A percentile compares a stretch with the other conserved stretches of the same genome.
Conservation (phyloP, 257 asterid species). For the Scutellaria baicalensis region DNA sequence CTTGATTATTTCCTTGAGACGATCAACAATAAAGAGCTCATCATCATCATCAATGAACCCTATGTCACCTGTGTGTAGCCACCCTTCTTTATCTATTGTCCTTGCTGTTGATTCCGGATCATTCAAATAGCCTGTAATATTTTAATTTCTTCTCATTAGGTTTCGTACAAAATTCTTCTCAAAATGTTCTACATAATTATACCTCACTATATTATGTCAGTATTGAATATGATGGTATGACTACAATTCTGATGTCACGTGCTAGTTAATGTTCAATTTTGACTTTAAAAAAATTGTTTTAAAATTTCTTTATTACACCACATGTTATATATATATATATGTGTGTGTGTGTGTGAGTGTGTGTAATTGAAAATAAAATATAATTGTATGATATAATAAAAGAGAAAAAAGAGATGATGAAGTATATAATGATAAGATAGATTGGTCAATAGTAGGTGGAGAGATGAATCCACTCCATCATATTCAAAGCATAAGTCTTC, state of each 20-base stretch:
- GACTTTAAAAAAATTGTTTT: no score
- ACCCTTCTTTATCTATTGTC: conserved; percentile 81
- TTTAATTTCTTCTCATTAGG: no score
- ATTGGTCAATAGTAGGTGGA: background rate
- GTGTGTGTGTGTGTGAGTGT: no score
- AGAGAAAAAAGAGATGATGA: background rate
- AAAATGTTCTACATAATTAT: no score
- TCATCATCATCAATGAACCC: conserved; percentile 77
- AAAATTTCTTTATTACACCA: no score
- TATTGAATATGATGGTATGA: no score
- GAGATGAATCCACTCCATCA: background rate
- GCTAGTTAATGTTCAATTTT: no score
- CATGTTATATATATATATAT: no score
- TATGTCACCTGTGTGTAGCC: conserved; percentile 92
- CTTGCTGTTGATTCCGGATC: conserved; percentile 55
- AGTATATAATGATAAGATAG: background rate
- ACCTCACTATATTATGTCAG: no score
- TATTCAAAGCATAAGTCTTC: background rate
- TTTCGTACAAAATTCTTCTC: no score
- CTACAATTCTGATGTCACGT: no score
- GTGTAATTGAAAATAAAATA: no score
- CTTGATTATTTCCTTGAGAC: conserved; percentile 72
- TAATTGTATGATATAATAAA: background rate
- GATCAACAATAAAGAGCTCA: conserved; percentile 86
- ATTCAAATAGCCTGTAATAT: conserved; percentile 59